phyloP scores from a whole-genome alignment of 176 grass and related monocot genomes.

The Bonia amplexicaulis region DNA sequence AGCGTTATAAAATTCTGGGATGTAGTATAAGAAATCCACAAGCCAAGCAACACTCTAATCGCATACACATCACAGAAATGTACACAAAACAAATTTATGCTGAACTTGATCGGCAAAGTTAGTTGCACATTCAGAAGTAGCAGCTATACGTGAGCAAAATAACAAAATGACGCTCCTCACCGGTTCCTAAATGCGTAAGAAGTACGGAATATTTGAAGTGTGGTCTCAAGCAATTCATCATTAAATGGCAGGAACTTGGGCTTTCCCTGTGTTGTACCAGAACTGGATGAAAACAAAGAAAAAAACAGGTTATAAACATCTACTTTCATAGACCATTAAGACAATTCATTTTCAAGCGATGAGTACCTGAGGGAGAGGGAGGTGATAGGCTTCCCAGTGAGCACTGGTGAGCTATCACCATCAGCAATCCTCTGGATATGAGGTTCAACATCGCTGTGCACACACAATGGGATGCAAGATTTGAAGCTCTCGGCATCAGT shows the following conservation, averaged over 20 bases:
- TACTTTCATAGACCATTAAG: conserved; percentile 1
- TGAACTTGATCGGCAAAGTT: background rate
- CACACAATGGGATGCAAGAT: conserved; percentile 64
- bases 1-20: background rate
- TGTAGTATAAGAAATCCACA: background rate
- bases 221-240: conserved; percentile 82
- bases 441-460: conserved; percentile 63
- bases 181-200: conserved; percentile 92
- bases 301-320: background rate
- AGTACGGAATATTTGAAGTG: conserved; percentile 74
- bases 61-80: background rate
- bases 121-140: background rate
- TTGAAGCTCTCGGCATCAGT: conserved; percentile 78
- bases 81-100: background rate
- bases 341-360: background rate
- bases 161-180: conserved; percentile 37
- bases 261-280: conserved; percentile 91
- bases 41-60: background rate
- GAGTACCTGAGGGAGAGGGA: conserved; percentile 77
- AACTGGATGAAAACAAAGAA: conserved; percentile 46
- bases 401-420: conserved; percentile 45
- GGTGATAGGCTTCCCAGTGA: conserved; percentile 79
- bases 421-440: conserved; percentile 75
- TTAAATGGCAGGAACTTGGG: conserved; percentile 92
- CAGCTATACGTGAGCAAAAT: background rate